Conservation (phyloP, 441 rosid genomes). For the Bruguiera hainesii region DNA sequence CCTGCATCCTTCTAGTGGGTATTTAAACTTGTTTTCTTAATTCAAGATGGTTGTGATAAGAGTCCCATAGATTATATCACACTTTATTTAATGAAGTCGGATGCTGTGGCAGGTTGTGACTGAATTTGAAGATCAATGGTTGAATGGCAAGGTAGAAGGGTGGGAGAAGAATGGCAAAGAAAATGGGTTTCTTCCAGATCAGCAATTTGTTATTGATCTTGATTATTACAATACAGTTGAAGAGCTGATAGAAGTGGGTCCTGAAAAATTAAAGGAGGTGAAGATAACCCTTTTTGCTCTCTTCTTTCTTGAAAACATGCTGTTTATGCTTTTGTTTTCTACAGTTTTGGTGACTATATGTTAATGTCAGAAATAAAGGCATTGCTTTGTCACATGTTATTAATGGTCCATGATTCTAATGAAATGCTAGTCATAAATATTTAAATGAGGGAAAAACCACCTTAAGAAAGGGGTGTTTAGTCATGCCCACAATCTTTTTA, state of each 20-base stretch:
- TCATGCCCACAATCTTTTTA: too few relatives aligned
- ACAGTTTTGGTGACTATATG: neutral
- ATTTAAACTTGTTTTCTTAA: too few relatives aligned
- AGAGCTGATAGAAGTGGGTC: slow-evolving; percentile 86
- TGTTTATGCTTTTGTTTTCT: slow-evolving; percentile 1
- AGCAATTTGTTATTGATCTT: slow-evolving; percentile 62
- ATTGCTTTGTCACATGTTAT: neutral
- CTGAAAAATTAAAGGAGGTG: slow-evolving; percentile 91
- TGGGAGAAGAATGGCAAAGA: slow-evolving; percentile 61
- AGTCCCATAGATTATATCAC: neutral
- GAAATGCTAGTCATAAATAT: neutral
- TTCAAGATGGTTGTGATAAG: too few relatives aligned
- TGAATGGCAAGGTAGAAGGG: slow-evolving; percentile 45
- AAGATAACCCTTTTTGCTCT: slow-evolving; percentile 11
- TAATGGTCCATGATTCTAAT: slow-evolving; percentile 7
- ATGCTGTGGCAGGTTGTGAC: slow-evolving; percentile 47
- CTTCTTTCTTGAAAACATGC: slow-evolving; percentile 1
- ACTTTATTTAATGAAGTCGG: slow-evolving; percentile 6
- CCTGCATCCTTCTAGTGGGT: too few relatives aligned
- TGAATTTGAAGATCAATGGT: slow-evolving; percentile 87
- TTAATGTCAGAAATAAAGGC: slow-evolving; percentile 3
- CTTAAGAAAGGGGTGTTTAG: too few relatives aligned
- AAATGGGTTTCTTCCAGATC: slow-evolving; percentile 48
- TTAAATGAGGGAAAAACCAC: neutral
- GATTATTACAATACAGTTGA: slow-evolving; percentile 87